Conservation (phyloP, 768 basidiomycete genomes). For the Collybiopsis luxurians region DNA sequence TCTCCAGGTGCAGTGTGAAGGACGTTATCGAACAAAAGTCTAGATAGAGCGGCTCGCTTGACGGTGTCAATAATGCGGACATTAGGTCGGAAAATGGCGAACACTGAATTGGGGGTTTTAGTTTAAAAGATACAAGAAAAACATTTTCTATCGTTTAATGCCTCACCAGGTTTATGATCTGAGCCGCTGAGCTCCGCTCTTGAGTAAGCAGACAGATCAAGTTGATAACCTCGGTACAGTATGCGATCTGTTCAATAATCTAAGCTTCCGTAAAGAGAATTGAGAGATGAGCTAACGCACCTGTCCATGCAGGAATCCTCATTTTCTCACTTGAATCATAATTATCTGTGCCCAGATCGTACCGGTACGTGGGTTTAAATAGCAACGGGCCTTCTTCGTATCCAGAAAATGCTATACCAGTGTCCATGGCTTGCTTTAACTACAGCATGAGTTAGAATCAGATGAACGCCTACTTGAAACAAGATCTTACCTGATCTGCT, state of each 20-base stretch:
- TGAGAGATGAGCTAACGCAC: slow-evolving; percentile 35
- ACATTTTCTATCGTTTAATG: background rate
- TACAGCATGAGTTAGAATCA: slow-evolving; percentile 25
- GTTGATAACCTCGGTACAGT: slow-evolving; percentile 68
- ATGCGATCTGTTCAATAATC: slow-evolving; percentile 73
- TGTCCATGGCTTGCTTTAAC: slow-evolving; percentile 73
- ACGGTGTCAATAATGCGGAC: slow-evolving; percentile 76
- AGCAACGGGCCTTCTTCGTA: slow-evolving; percentile 87
- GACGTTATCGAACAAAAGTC: slow-evolving; percentile 63
- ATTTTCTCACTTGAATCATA: slow-evolving; percentile 97
- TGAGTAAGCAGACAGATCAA: slow-evolving; percentile 78
- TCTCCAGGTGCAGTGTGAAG: slow-evolving; percentile 63
- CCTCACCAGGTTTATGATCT: slow-evolving; percentile 88
- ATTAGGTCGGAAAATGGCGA: slow-evolving; percentile 74
- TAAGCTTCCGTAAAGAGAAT: background rate
- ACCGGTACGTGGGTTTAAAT: slow-evolving; percentile 96
- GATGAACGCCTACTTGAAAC: background rate
- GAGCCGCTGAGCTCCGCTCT: slow-evolving; percentile 87
- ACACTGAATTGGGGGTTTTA: slow-evolving; percentile 49
- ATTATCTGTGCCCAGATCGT: slow-evolving; percentile 74
- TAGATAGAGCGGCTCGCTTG: slow-evolving; percentile 70
- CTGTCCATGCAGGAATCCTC: slow-evolving; percentile 97
- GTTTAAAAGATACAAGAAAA: no score
- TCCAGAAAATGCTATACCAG: slow-evolving; percentile 71
- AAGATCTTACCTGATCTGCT: slow-evolving; percentile 75